Base-by-base conservation (phyloP, 352 stramenopile species). In the Albugo candida region DNA sequence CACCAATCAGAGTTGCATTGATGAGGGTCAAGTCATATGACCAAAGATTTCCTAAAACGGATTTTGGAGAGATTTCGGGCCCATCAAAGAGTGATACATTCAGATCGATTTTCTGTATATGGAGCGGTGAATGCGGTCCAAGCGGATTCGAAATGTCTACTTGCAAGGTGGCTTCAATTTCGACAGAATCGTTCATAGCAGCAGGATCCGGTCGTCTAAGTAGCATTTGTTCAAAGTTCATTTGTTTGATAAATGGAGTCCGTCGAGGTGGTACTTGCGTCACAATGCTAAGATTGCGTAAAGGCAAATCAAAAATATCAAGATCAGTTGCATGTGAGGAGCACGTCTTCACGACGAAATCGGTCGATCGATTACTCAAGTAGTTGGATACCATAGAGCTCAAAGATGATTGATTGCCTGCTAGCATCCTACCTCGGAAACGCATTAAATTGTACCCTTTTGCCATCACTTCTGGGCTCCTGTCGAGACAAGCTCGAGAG, bases 361-460 rank as follows among this genome's bases (percentile, higher is more conserved):
- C 51, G 1, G 75, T 65, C 4, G 67, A 62, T 8, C 56, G 52
- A 34, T 76, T 67, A 52, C 75, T 81, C 1, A 87, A 49, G 42
- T 82, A 87, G 39, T 83, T 80, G 19, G 71, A 72, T 47, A 87
- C 83, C n/a, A 87, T 54, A 20, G 49, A 60, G 41, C 68, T 84
- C 54, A 87, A 81, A 0, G 71, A 66, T n/a, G 60, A 56, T n/a
- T 59, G 56, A 44, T 84, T 74, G 0, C 47, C 66, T 2, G 59
- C 59, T 18, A 84, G 49, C 69, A 87, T 87, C 39, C 79, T 56
- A 10, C 75, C 75, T 16, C 68, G 45, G 14, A 87, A 53, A 27
- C 80, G 63, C 47, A 87, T 54, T 21, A 87, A 40, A 48, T 87
- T 87, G 47, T 83, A 87, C 11, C 74, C 74, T 5, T 48, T 57